A percentile compares a stretch with the other conserved stretches of the same genome.
phyloP scores from a whole-genome alignment of 78 protist genomes.

The Corallochytrium limacisporum region DNA sequence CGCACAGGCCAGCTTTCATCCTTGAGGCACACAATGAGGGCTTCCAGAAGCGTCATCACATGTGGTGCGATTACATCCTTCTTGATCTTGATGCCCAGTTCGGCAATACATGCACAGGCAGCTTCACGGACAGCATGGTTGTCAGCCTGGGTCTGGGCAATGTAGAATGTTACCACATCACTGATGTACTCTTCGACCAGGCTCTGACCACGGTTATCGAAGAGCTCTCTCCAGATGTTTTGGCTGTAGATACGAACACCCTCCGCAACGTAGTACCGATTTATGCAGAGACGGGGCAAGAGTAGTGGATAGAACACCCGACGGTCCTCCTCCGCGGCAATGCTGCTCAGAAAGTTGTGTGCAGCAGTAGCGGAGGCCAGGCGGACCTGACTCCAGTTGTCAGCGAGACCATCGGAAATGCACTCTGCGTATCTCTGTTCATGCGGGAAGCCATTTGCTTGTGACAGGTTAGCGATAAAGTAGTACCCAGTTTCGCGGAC shows the following conservation, averaged over 20 bases:
- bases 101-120: constrained; percentile 31
- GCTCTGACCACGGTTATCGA: background rate
- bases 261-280: constrained; percentile 28
- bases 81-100: constrained; percentile 23
- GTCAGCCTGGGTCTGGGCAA: background rate
- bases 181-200: constrained; percentile 3
- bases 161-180: background rate
- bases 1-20: constrained; percentile 32
- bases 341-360: background rate
- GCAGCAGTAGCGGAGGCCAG: background rate
- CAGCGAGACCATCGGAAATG: constrained; percentile 14
- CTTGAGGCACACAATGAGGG: background rate
- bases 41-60: background rate
- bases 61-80: background rate
- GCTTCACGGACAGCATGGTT: constrained; percentile 45
- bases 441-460: background rate
- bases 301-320: background rate
- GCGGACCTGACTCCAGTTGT: constrained; percentile 35
- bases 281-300: constrained; percentile 25
- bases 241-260: constrained; percentile 8
- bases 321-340: background rate
- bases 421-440: background rate
- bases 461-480: background rate
- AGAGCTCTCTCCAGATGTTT: background rate
- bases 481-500: constrained; percentile 17